Evolutionary conservation across 441 rosid species (phyloP).

Genomic region (Erysimum cheiri): DNA sequence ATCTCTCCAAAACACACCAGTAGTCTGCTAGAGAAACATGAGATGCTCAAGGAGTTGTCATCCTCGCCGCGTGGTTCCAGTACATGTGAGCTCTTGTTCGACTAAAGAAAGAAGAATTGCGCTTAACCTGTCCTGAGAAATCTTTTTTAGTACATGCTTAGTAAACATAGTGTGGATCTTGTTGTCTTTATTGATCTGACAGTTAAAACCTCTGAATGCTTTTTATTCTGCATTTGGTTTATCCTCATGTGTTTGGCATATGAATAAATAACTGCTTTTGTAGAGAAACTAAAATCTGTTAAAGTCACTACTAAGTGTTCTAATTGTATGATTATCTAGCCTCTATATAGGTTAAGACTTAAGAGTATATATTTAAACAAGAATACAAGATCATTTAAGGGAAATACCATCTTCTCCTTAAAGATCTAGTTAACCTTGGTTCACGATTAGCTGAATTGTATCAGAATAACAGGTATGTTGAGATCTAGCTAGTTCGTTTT

Average conservation of each 20-base stretch:
- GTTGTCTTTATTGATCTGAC: slow-evolving; percentile 6
- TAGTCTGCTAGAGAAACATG: slow-evolving; percentile 41
- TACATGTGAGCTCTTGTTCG: slow-evolving; percentile 38
- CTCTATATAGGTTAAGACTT: too few species aligned
- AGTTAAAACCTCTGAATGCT: slow-evolving; percentile 1
- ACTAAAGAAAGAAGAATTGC: slow-evolving; percentile 1
- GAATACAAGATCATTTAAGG: too few species aligned
- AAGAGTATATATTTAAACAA: too few species aligned
- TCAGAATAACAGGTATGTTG: not conserved
- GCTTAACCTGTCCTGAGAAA: slow-evolving; percentile 3
- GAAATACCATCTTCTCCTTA: not conserved
- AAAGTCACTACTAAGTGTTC: not conserved
- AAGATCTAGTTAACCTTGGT: too few species aligned
- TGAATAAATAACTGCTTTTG: not conserved
- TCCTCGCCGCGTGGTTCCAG: slow-evolving; percentile 36
- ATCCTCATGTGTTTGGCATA: not conserved
- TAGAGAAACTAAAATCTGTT: not conserved
- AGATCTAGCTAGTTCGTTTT: not conserved
- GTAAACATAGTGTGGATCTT: not conserved
- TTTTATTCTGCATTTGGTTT: not conserved
- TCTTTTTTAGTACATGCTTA: slow-evolving; percentile 5
- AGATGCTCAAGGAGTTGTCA: slow-evolving; percentile 45
- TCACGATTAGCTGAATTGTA: not conserved
- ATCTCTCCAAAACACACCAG: slow-evolving; percentile 28
- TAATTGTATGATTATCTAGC: too few species aligned